These are phyloP conservation scores for Cyclotella cryptica DNA, from an alignment of 108 stramenopile genomes.

Conservation along the genomic window DNA sequence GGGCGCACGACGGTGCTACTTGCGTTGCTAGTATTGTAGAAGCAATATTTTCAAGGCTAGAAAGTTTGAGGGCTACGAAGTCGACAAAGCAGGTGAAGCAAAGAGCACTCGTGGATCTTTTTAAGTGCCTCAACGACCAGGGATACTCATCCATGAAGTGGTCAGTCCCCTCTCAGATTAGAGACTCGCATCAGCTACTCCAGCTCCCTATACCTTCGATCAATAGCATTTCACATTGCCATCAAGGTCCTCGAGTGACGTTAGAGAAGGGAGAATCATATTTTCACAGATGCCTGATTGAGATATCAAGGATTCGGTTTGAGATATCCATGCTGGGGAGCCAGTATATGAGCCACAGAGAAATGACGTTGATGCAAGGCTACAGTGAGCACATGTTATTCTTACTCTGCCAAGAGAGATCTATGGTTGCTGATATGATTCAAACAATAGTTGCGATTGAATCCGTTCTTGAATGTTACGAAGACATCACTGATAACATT, in stretches of 20 bases:
- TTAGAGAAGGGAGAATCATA: slow-evolving; percentile 72
- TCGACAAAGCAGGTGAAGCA: slow-evolving; percentile 91
- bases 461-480: slow-evolving; percentile 31
- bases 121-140: slow-evolving; percentile 81
- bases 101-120: slow-evolving; percentile 89
- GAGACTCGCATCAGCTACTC: slow-evolving; percentile 65
- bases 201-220: slow-evolving; percentile 68
- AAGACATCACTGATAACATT: slow-evolving; percentile 38
- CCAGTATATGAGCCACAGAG: slow-evolving; percentile 76
- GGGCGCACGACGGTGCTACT: slow-evolving; percentile 52
- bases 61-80: slow-evolving; percentile 69
- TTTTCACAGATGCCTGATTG: slow-evolving; percentile 67
- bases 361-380: slow-evolving; percentile 75
- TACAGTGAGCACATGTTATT: slow-evolving; percentile 68
- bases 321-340: slow-evolving; percentile 79
- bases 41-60: slow-evolving; percentile 88
- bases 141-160: slow-evolving; percentile 80
- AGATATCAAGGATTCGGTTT: slow-evolving; percentile 65
- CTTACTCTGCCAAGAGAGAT: slow-evolving; percentile 64
- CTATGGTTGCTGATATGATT: slow-evolving; percentile 43
- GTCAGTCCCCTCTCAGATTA: slow-evolving; percentile 68
- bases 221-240: neutral
- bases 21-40: slow-evolving; percentile 63
- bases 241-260: neutral
- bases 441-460: slow-evolving; percentile 37